These are phyloP conservation scores for Boletus semigastroideus DNA, from an alignment of 1,284 basidiomycete genomes.

Conservation along the genomic window DNA sequence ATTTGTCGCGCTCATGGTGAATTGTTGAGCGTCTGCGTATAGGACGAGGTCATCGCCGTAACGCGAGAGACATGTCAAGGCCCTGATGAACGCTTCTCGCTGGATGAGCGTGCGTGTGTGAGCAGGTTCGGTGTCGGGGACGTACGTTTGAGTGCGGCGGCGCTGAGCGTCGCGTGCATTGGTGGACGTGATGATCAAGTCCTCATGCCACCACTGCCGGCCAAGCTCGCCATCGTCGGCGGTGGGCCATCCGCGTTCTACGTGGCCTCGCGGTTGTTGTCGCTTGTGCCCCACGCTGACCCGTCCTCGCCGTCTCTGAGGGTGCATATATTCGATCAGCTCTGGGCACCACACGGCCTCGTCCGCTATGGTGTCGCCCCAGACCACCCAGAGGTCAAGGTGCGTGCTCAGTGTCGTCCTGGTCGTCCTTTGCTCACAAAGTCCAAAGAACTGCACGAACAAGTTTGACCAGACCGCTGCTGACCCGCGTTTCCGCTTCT, in stretches of 20 bases:
- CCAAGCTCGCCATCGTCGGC: slow-evolving; percentile 82
- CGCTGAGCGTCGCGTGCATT: slow-evolving; percentile 49
- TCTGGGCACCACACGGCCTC: slow-evolving; percentile 94
- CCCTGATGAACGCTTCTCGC: slow-evolving; percentile 64
- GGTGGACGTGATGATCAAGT: slow-evolving; percentile 4
- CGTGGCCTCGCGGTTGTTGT: slow-evolving; percentile 80
- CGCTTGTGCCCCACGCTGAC: slow-evolving; percentile 50
- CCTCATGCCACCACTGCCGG: slow-evolving; percentile 21
- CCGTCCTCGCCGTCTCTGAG: slow-evolving; percentile 44
- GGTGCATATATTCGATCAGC: slow-evolving; percentile 89
- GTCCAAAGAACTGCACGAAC: slow-evolving; percentile 86
- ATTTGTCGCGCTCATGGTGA: slow-evolving; percentile 72
- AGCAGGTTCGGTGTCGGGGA: slow-evolving; percentile 3
- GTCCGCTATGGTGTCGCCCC: slow-evolving; percentile 97
- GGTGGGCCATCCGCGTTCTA: slow-evolving; percentile 96
- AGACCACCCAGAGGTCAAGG: slow-evolving; percentile 99
- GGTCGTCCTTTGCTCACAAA: slow-evolving; percentile 11
- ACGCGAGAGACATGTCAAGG: slow-evolving; percentile 69
- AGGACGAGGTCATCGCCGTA: slow-evolving; percentile 78
- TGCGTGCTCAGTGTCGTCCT: slow-evolving; percentile 35
- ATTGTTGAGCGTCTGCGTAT: slow-evolving; percentile 55
- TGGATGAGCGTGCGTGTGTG: slow-evolving; percentile 16
- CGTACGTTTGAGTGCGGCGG: slow-evolving; percentile 49
- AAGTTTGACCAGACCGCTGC: slow-evolving; percentile 83
- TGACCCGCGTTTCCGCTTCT: slow-evolving; percentile 83